Evolutionary conservation across 305 asterid genomes (phyloP).

Genomic region (Fraxinus ornus): DNA sequence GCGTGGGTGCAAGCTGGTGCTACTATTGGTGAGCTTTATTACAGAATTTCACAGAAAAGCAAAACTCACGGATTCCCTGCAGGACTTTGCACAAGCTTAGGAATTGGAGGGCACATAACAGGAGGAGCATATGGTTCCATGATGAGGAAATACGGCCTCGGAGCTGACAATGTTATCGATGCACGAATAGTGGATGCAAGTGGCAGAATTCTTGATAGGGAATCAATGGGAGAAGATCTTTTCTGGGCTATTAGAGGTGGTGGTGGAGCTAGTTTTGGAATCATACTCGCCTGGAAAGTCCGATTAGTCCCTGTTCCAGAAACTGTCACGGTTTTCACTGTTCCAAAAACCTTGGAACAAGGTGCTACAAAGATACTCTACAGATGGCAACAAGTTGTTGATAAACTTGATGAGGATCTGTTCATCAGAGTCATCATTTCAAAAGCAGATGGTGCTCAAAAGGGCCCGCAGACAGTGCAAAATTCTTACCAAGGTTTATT

Average conservation of each 20-base stretch:
- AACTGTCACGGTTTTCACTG: constrained; percentile 58
- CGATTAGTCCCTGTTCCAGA: constrained; percentile 55
- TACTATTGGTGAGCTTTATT: constrained; percentile 57
- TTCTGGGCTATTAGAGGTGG: constrained; percentile 83
- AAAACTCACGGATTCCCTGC: constrained; percentile 67
- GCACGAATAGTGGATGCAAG: constrained; percentile 55
- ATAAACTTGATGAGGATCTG: constrained; percentile 60
- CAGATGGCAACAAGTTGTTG: constrained; percentile 73
- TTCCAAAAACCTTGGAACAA: constrained; percentile 59
- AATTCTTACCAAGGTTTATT: constrained; percentile 52
- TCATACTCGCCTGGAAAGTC: constrained; percentile 64
- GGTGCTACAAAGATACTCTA: constrained; percentile 49
- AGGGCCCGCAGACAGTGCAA: constrained; percentile 45
- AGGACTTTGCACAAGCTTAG: constrained; percentile 72
- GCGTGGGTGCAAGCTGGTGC: constrained; percentile 41
- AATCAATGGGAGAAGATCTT: constrained; percentile 69
- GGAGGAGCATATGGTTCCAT: constrained; percentile 78
- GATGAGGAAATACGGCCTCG: constrained; percentile 72
- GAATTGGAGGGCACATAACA: constrained; percentile 74
- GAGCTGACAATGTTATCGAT: constrained; percentile 64
- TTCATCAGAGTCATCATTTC: constrained; percentile 62
- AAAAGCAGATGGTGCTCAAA: constrained; percentile 13
- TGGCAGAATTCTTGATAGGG: constrained; percentile 55
- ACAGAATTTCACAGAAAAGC: constrained; percentile 56
- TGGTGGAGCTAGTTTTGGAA: constrained; percentile 64